These are phyloP conservation scores for Rhynchospora tenuis DNA, from an alignment of 176 grass and related monocot species.

Conservation along the genomic window DNA sequence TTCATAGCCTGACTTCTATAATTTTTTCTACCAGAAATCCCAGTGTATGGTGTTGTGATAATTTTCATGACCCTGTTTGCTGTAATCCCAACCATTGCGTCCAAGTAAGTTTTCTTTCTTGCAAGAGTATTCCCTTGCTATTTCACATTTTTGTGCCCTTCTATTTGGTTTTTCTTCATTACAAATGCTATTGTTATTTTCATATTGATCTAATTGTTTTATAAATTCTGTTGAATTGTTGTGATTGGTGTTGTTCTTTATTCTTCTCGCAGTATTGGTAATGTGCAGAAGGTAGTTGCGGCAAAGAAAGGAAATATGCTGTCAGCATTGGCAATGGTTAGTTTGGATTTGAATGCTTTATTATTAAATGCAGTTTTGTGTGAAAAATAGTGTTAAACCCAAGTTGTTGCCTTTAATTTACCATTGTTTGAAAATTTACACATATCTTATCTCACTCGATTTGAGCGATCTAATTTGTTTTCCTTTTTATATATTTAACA, in stretches of 20 bases:
- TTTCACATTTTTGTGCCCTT: slow-evolving; percentile 8
- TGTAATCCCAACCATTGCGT: slow-evolving; percentile 78
- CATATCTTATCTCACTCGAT: neutral
- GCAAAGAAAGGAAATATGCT: slow-evolving; percentile 83
- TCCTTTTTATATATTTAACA: slow-evolving; percentile 26
- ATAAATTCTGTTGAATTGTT: neutral
- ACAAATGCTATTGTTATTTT: slow-evolving; percentile 2
- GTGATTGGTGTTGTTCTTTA: neutral
- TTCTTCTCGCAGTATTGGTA: slow-evolving; percentile 46
- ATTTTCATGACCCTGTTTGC: slow-evolving; percentile 62
- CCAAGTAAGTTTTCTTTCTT: slow-evolving; percentile 54
- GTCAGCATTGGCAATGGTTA: slow-evolving; percentile 86
- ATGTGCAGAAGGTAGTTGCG: slow-evolving; percentile 77
- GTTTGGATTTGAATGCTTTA: slow-evolving; percentile 19
- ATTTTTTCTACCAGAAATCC: slow-evolving; percentile 68
- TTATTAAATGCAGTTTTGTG: slow-evolving; percentile 4
- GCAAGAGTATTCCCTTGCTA: slow-evolving; percentile 6
- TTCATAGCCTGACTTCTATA: slow-evolving; percentile 8
- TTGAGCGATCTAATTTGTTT: slow-evolving; percentile 21
- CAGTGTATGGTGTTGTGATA: slow-evolving; percentile 68
- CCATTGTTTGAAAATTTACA: slow-evolving; percentile 1
- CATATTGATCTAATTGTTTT: neutral
- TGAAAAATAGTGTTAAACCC: slow-evolving; percentile 1
- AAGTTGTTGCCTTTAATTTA: neutral
- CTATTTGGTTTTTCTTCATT: neutral